Evolutionary conservation across 1,284 basidiomycete species (phyloP), one percentile per base, ranked within the genome.

Genomic region (Rhodotorula mucilaginosa): DNA sequence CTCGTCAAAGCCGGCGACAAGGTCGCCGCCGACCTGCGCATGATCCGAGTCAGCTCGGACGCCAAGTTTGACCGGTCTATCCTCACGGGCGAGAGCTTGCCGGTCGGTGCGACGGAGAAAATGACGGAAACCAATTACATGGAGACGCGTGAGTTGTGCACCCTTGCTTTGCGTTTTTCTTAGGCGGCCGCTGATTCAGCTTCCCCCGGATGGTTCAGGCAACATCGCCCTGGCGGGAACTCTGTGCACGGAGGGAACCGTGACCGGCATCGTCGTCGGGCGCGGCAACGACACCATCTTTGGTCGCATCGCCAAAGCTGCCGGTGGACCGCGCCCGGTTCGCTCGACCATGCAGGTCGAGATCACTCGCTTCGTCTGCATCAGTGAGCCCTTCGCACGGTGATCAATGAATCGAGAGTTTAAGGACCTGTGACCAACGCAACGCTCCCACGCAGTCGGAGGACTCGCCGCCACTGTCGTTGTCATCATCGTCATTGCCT

Each of bases 221-320:
- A 89, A 89, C 79, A 82, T 89, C 58, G 87, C 86, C 5, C 81
- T 89, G 19, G 86, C 87, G 80, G 88, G 88, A 19, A 89, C 88
- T 0, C 83, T 87, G 39, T 87, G 87, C 74, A 84, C 86, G 2
- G 84, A 85, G 60, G 88, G 88, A 8, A 84, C 80, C 39, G 88
- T 86, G 64, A 81, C 81, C n/a, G 88, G 86, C 58, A 64, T 81
- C n/a, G 64, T 68, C 26, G 54, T 71, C 21, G 66, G 58, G 34
- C 65, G 64, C 52, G 70, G 88, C 58, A 85, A 87, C 78, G 82
- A 81, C 49, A 87, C 87, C 5, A 84, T 85, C 65, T 86, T 82
- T 72, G 88, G 89, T n/a, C 84, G 87, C 54, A 84, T 88, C 71
- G 84, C 88, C 64, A 82, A 85, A 75, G 83, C 87, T 74, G 86